A percentile compares a stretch with the other conserved stretches of the same genome.
Evolutionary conservation across 176 grass and related monocot genomes (phyloP).

Genomic region (Avena atlantica): DNA sequence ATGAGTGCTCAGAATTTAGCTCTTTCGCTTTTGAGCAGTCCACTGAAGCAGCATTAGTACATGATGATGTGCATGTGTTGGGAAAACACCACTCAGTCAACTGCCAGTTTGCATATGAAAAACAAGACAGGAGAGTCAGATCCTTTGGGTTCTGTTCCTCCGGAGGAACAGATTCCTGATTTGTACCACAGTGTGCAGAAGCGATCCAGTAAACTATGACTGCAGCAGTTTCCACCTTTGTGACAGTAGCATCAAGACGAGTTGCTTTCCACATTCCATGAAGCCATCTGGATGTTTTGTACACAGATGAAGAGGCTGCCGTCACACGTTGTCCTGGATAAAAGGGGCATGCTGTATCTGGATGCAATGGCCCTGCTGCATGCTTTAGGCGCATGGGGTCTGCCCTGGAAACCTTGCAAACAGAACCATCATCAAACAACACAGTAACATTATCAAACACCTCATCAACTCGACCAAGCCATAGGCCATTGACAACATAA

Average conservation of each 20-base stretch:
- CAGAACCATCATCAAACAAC: constrained; percentile 87
- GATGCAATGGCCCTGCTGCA: constrained; percentile 59
- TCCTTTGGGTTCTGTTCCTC: constrained; percentile 91
- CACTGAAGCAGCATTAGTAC: constrained; percentile 34
- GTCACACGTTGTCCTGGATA: constrained; percentile 92
- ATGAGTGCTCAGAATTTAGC: constrained; percentile 38
- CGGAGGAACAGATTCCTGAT: constrained; percentile 58
- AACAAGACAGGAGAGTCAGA: constrained; percentile 81
- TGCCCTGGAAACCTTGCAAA: constrained; percentile 83
- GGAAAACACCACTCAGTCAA: constrained; percentile 90
- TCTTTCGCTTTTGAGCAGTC: constrained; percentile 43
- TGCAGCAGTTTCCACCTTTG: constrained; percentile 80
- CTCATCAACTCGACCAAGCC: constrained; percentile 92
- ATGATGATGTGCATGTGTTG: constrained; percentile 37
- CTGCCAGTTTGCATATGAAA: constrained; percentile 82
- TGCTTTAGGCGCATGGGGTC: constrained; percentile 74
- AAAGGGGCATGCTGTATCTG: constrained; percentile 76
- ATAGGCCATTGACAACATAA: constrained; percentile 80
- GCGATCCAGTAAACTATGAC: constrained; percentile 93
- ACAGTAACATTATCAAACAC: constrained; percentile 94
- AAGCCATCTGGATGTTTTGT: constrained; percentile 82
- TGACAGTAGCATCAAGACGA: constrained; percentile 79
- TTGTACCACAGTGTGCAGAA: constrained; percentile 68
- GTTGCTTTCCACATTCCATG: constrained; percentile 83
- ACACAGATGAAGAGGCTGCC: constrained; percentile 84